phyloP scores from a whole-genome alignment of 371 early-diverging fungal genomes.

The Apophysomyces elegans region DNA sequence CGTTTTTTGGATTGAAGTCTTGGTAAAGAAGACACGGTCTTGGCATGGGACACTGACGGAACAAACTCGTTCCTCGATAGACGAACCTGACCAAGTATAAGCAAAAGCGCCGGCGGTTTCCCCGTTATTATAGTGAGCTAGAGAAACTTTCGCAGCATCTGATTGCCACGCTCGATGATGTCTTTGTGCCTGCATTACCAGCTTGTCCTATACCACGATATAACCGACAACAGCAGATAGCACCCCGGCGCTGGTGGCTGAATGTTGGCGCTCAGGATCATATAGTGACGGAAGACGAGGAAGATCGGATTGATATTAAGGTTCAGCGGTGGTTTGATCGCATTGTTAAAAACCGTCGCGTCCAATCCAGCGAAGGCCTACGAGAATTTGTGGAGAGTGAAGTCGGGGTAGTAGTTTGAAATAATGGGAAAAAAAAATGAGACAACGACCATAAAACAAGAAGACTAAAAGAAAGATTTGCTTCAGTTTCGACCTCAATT shows the following conservation, averaged over 20 bases:
- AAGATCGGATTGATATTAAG: slow-evolving; percentile 19
- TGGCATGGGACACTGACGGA: background rate
- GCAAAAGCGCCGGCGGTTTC: slow-evolving; percentile 45
- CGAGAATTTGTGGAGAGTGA: slow-evolving; percentile 55
- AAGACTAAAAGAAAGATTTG: background rate
- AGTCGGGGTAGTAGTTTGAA: slow-evolving; percentile 39
- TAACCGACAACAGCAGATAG: slow-evolving; percentile 33
- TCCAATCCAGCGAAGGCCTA: slow-evolving; percentile 40
- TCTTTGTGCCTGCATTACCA: slow-evolving; percentile 42
- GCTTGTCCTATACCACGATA: slow-evolving; percentile 39
- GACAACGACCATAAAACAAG: background rate
- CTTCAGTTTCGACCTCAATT: slow-evolving; percentile 31
- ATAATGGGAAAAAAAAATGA: background rate
- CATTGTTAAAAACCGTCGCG: slow-evolving; percentile 37
- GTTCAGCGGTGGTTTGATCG: slow-evolving; percentile 47
- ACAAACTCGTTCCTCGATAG: slow-evolving; percentile 23
- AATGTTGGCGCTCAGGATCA: slow-evolving; percentile 15
- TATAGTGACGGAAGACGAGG: slow-evolving; percentile 1
- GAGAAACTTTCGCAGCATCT: slow-evolving; percentile 38
- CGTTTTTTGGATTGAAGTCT: slow-evolving; percentile 53
- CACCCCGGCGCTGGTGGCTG: slow-evolving; percentile 45
- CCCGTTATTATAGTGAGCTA: slow-evolving; percentile 49
- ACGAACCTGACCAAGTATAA: slow-evolving; percentile 44
- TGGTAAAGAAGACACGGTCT: slow-evolving; percentile 25
- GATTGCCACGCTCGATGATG: slow-evolving; percentile 38